Conservation (phyloP, 148 eudicot genomes). For the Cornus florida region DNA sequence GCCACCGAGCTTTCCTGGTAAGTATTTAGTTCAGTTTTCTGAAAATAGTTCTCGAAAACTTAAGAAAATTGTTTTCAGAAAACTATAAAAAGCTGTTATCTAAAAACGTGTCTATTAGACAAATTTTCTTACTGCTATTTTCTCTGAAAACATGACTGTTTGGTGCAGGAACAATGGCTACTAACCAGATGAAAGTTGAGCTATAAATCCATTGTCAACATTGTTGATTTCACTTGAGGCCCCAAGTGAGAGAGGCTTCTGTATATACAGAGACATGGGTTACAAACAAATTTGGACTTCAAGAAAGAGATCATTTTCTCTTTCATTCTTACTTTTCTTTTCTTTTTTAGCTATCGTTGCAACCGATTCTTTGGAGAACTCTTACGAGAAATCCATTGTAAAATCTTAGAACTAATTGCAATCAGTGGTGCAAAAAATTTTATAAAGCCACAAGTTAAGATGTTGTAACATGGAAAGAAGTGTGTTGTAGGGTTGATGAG, state of each 20-base stretch:
- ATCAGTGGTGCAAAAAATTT: background rate
- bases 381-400: constrained; percentile 27
- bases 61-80: too few relatives aligned
- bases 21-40: constrained; percentile 13
- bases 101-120: too few relatives aligned
- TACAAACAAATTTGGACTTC: constrained; percentile 7
- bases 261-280: constrained; percentile 30
- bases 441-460: background rate
- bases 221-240: constrained; percentile 29
- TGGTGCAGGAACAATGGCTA: constrained; percentile 49
- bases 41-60: too few relatives aligned
- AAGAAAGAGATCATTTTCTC: constrained; percentile 14
- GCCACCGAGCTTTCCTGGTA: constrained; percentile 48
- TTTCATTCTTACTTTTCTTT: constrained; percentile 4
- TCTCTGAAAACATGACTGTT: background rate
- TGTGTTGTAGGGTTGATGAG: constrained; percentile 1
- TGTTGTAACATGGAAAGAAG: constrained; percentile 18
- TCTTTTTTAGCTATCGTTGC: background rate
- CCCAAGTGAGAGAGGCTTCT: constrained; percentile 45
- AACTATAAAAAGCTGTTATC: too few relatives aligned
- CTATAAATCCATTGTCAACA: constrained; percentile 19
- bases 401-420: constrained; percentile 37
- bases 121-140: too few relatives aligned
- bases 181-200: constrained; percentile 67
- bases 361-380: constrained; percentile 36